Conservation (phyloP, 2,329 filamentous ascomycete genomes). For the Talaromyces albobiverticillius region DNA sequence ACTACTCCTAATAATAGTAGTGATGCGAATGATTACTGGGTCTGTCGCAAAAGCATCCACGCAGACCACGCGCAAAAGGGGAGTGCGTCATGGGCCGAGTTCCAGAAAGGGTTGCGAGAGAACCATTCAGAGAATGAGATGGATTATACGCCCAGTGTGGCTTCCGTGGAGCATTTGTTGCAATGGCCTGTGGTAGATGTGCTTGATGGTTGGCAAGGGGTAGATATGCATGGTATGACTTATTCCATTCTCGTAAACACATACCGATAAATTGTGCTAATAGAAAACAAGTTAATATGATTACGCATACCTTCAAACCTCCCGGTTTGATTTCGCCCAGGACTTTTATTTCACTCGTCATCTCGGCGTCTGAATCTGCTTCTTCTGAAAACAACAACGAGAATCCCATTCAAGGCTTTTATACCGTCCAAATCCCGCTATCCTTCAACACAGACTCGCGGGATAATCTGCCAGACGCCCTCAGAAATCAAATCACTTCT, state of each 20-base stretch:
- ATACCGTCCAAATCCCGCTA: slow-evolving; percentile 34
- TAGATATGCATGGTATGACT: slow-evolving; percentile 27
- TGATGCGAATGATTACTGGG: slow-evolving; percentile 34
- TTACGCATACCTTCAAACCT: slow-evolving; percentile 37
- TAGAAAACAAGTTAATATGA: slow-evolving; percentile 27
- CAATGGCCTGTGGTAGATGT: slow-evolving; percentile 24
- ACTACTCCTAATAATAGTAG: background rate
- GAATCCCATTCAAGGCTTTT: slow-evolving; percentile 21
- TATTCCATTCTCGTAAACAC: background rate
- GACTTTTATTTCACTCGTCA: slow-evolving; percentile 30
- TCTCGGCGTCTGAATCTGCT: slow-evolving; percentile 24
- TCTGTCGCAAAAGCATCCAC: slow-evolving; percentile 40
- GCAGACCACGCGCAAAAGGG: slow-evolving; percentile 25
- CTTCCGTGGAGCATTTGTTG: slow-evolving; percentile 26
- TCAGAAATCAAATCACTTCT: slow-evolving; percentile 22
- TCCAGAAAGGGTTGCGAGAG: slow-evolving; percentile 33
- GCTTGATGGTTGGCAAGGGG: slow-evolving; percentile 21
- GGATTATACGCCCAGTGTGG: slow-evolving; percentile 40
- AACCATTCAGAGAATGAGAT: slow-evolving; percentile 40
- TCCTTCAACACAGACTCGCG: slow-evolving; percentile 12
- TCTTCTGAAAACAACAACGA: background rate
- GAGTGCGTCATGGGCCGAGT: slow-evolving; percentile 38
- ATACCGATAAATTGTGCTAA: background rate
- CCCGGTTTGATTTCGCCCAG: slow-evolving; percentile 29
- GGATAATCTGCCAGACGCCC: slow-evolving; percentile 12